These are phyloP conservation scores for Eucalyptus cloeziana DNA, from an alignment of 345 rosid species.

Conservation along the genomic window DNA sequence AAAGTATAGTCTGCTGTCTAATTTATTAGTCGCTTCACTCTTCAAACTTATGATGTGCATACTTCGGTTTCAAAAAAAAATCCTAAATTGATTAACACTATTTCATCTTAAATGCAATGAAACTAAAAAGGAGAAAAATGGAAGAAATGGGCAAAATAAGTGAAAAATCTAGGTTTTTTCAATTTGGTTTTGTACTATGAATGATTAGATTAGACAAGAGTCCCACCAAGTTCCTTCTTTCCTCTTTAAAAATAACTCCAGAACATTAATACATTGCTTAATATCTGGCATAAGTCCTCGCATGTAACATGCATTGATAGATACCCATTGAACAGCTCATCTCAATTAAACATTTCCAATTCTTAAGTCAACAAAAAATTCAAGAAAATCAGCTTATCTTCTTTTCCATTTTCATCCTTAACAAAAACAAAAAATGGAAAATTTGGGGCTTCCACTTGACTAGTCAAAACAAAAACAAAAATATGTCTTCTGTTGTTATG, in stretches of 20 bases:
- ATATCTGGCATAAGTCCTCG: neutral
- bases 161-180: neutral
- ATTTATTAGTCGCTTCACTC: too few species aligned
- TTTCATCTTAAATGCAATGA: neutral
- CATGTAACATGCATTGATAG: neutral
- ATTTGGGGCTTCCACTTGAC: too few species aligned
- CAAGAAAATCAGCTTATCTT: neutral
- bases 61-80: too few species aligned
- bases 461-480: too few species aligned
- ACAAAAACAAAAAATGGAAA: too few species aligned
- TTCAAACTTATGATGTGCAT: too few species aligned
- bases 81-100: too few species aligned
- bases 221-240: too few species aligned
- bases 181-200: neutral
- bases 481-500: neutral
- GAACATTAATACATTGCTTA: neutral
- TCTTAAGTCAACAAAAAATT: neutral
- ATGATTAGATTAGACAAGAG: too few species aligned
- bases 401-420: neutral
- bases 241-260: neutral
- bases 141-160: neutral
- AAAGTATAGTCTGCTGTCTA: too few species aligned
- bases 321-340: neutral
- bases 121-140: neutral
- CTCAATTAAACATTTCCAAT: neutral